Conservation (phyloP, 257 asterid species). For the Craterostigma plantagineum region DNA sequence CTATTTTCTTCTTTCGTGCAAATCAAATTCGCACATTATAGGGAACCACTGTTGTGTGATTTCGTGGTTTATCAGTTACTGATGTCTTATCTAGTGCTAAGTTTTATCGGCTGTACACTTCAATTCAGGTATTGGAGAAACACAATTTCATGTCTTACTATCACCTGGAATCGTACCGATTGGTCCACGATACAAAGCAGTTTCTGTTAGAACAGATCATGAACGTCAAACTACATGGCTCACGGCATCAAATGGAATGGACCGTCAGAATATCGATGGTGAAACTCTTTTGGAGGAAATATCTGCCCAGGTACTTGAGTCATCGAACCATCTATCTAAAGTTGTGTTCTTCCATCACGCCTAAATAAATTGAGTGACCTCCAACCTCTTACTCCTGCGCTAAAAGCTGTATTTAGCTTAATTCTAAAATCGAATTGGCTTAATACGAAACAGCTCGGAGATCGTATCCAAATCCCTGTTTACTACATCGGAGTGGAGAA, state of each 20-base stretch:
- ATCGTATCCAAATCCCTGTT: conserved; percentile 20
- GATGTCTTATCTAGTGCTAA: not conserved
- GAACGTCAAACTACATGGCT: conserved; percentile 34
- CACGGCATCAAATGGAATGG: conserved; percentile 40
- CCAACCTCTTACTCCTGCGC: not conserved
- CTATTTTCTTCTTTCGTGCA: conserved; percentile 10
- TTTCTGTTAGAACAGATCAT: conserved; percentile 19
- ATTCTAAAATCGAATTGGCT: not conserved
- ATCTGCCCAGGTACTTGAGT: conserved; percentile 16
- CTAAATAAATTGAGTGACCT: too few relatives aligned
- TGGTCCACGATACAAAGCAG: conserved; percentile 52
- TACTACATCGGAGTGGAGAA: conserved; percentile 62
- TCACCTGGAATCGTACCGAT: conserved; percentile 59
- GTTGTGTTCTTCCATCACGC: conserved; percentile 5
- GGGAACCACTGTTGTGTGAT: not conserved
- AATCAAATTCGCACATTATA: conserved; percentile 1
- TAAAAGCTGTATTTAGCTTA: not conserved
- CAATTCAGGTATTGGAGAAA: conserved; percentile 74
- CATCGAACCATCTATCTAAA: conserved; percentile 1
- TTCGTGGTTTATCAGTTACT: conserved; percentile 1
- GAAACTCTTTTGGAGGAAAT: conserved; percentile 41
- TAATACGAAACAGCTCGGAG: conserved; percentile 62
- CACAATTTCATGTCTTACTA: conserved; percentile 46
- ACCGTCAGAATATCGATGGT: conserved; percentile 50
- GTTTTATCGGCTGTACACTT: conserved; percentile 1